These are phyloP conservation scores for Calocybe indica DNA, from an alignment of 768 basidiomycete species.

Conservation along the genomic window DNA sequence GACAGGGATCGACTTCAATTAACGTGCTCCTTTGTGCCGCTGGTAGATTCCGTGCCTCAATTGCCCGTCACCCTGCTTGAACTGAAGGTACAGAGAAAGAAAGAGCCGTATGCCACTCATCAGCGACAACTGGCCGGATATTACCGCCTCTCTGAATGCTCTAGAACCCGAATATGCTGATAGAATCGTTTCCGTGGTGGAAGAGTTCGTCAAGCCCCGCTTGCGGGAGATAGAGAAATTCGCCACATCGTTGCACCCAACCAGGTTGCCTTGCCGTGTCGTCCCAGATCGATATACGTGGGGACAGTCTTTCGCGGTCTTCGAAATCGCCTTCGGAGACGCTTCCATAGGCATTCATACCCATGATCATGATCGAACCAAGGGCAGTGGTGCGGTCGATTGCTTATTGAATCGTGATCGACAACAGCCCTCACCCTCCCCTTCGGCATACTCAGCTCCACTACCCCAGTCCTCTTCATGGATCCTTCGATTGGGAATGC, in stretches of 20 bases:
- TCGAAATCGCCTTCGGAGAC: constrained; percentile 26
- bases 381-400: no score
- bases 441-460: no score
- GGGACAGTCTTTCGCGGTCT: constrained; percentile 36
- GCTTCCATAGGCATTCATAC: constrained; percentile 1
- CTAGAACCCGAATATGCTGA: constrained; percentile 28
- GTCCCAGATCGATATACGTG: constrained; percentile 30
- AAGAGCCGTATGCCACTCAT: constrained; percentile 19
- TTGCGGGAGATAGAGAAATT: constrained; percentile 23
- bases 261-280: constrained; percentile 21
- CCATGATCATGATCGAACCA: no score
- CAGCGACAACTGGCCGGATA: constrained; percentile 33
- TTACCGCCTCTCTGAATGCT: constrained; percentile 25
- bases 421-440: neutral
- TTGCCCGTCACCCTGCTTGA: no score
- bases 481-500: constrained; percentile 36
- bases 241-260: constrained; percentile 28
- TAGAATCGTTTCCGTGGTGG: constrained; percentile 29
- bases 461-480: constrained; percentile 16
- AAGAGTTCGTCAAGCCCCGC: constrained; percentile 23
- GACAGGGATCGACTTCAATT: no score
- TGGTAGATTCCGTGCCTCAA: no score
- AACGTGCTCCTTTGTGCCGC: no score
- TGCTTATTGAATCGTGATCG: no score
- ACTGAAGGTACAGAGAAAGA: no score